Evolutionary conservation across 2,329 filamentous ascomycete species (phyloP).

Genomic region (Lachnellula arida): DNA sequence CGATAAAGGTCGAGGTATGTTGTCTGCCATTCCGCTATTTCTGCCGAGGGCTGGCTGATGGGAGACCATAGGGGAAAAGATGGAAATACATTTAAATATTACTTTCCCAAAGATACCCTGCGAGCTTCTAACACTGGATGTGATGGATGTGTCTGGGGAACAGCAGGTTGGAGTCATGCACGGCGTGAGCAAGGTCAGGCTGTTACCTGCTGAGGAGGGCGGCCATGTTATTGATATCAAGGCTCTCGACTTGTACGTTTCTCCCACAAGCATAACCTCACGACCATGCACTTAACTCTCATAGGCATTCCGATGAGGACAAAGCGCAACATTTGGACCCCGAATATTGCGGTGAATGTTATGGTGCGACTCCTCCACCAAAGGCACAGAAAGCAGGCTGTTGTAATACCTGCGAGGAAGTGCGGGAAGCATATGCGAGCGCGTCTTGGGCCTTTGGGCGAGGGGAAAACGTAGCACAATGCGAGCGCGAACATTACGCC

Average conservation of each 20-base stretch:
- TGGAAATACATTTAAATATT: constrained; percentile 98
- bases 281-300: constrained; percentile 9
- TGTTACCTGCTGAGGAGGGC: constrained; percentile 68
- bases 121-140: constrained; percentile 91
- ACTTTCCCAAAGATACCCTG: constrained; percentile 92
- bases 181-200: constrained; percentile 84
- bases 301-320: constrained; percentile 63
- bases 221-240: constrained; percentile 69
- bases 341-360: constrained; percentile 89
- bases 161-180: constrained; percentile 92
- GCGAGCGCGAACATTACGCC: constrained; percentile 87
- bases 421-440: constrained; percentile 86
- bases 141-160: constrained; percentile 98
- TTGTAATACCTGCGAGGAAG: constrained; percentile 96
- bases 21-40: not conserved
- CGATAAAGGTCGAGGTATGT: constrained; percentile 84
- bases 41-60: constrained; percentile 1
- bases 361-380: constrained; percentile 71
- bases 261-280: constrained; percentile 10
- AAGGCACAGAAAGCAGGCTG: constrained; percentile 77
- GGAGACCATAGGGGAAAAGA: constrained; percentile 71
- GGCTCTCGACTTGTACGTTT: constrained; percentile 59
- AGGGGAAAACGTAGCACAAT: constrained; percentile 92
- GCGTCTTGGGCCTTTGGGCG: constrained; percentile 91
- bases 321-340: constrained; percentile 77